A percentile compares a stretch with the other conserved stretches of the same genome.
Conservation (phyloP, 129 eudicot genomes). For the Lonicera japonica region DNA sequence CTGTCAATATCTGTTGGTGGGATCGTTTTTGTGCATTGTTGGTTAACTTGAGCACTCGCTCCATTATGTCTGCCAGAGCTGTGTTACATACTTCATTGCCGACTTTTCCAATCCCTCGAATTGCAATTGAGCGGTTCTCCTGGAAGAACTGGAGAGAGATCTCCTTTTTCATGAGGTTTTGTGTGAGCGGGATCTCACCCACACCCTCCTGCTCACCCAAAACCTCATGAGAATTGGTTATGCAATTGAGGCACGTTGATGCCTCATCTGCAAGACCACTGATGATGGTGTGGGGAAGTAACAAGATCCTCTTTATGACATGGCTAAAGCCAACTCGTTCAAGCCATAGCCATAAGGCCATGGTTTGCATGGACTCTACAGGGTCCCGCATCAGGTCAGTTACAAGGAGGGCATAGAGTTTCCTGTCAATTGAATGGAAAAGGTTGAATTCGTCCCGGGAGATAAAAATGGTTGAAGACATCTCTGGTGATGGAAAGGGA, state of each 20-base stretch:
- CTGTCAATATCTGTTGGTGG: background rate
- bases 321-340: slow-evolving; percentile 27
- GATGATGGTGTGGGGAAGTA: slow-evolving; percentile 23
- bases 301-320: slow-evolving; percentile 22
- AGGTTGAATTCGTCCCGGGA: slow-evolving; percentile 21
- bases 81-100: slow-evolving; percentile 27
- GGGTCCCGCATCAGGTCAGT: slow-evolving; percentile 50
- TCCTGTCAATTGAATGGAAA: slow-evolving; percentile 43
- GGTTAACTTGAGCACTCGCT: slow-evolving; percentile 10
- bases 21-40: background rate
- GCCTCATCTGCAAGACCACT: slow-evolving; percentile 52
- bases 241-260: slow-evolving; percentile 28
- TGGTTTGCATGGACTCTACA: slow-evolving; percentile 37
- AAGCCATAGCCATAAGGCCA: slow-evolving; percentile 72
- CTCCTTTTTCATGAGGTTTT: slow-evolving; percentile 20
- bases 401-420: slow-evolving; percentile 36
- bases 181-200: slow-evolving; percentile 35
- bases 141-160: slow-evolving; percentile 35
- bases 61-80: slow-evolving; percentile 42
- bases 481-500: background rate
- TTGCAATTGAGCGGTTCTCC: slow-evolving; percentile 4
- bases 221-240: slow-evolving; percentile 7
- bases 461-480: slow-evolving; percentile 11
- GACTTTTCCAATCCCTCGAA: slow-evolving; percentile 17
- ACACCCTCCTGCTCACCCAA: background rate